Percentiles rank a stretch among this genome's conserved stretches.
Conservation (phyloP, 2,329 filamentous ascomycete genomes). For the Aspergillus sp. region DNA sequence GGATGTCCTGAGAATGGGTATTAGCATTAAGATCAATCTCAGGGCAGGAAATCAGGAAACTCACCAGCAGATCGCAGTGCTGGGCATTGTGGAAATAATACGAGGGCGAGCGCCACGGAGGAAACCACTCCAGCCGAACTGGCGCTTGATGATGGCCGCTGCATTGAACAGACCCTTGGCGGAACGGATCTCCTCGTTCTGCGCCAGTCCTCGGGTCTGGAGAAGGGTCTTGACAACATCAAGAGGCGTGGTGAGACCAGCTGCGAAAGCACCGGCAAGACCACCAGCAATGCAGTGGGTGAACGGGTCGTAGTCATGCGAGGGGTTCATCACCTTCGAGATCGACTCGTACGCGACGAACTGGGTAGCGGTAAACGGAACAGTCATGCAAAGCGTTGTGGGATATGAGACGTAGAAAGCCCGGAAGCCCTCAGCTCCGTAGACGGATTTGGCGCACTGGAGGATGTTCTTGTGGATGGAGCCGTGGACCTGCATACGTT, state of each 20-base stretch:
- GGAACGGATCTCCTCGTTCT: conserved; percentile 74
- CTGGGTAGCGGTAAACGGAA: conserved; percentile 93
- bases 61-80: conserved; percentile 98
- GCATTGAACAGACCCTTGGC: conserved; percentile 78
- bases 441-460: conserved; percentile 85
- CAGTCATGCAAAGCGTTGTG: conserved; percentile 96
- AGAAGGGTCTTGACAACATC: conserved; percentile 98
- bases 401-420: conserved; percentile 99
- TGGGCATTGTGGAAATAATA: conserved; percentile 95
- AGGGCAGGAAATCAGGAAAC: conserved; percentile 19
- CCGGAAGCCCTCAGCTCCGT: conserved; percentile 76
- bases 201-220: conserved; percentile 82
- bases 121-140: conserved; percentile 82
- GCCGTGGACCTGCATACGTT: conserved; percentile 97
- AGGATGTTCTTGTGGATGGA: conserved; percentile 84
- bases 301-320: conserved; percentile 74
- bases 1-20: conserved; percentile 46
- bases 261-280: conserved; percentile 86
- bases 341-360: conserved; percentile 98
- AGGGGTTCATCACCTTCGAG: conserved; percentile 87
- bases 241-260: conserved; percentile 89
- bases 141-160: conserved; percentile 72
- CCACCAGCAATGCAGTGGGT: conserved; percentile 93
- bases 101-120: conserved; percentile 88
- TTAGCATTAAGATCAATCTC: conserved; percentile 5